Base-by-base conservation (phyloP, 805 yeast species). In the Lachancea meyersii region DNA sequence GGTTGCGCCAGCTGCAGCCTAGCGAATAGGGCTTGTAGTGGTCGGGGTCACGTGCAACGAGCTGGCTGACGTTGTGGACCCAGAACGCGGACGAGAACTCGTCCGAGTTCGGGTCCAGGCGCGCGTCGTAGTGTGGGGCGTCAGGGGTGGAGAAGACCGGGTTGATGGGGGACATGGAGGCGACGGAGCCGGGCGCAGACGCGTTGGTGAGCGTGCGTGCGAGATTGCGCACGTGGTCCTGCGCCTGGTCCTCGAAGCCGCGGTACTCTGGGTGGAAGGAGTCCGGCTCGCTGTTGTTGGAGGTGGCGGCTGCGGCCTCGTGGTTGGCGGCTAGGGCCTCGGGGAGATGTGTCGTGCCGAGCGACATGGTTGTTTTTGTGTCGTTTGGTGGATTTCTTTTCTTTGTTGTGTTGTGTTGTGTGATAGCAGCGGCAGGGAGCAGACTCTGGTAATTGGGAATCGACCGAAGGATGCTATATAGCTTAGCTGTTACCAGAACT, bases 21-120 rank as follows among this genome's bases (percentile, higher is more conserved):
- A 82, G 63, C 14, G 74, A 66, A 23, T 79, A 68, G 17, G 81
- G 83, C 54, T 75, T 78, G 57, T 76, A 81, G 61, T 76, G 77
- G 19, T 80, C 85, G 0, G 77, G 76, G 51, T 82, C 83, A 2
- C 71, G 55, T 27, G 69, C 70, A 49, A 64, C 60, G 45, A 81
- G 54, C 47, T 75, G 76, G 46, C 79, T 68, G 64, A 79, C 59
- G 52, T 81, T 81, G 54, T 77, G 77, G 43, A 81, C 79, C 88
- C 88, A 81, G 43, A 72, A 75, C 53, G 72, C 75, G 40, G 83
- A 70, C 50, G 73, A 72, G 56, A 81, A 81, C 5, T 71, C 55
- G n/a, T 75, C 80, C 40, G 75, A 67, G 18, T 68, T 65, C 1
- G 88, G 88, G 54, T 82, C 77, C 51, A 82, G 65, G 40, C 67